Conservation (phyloP, 2,329 filamentous ascomycete species). For the Coniochaeta ligniaria region DNA sequence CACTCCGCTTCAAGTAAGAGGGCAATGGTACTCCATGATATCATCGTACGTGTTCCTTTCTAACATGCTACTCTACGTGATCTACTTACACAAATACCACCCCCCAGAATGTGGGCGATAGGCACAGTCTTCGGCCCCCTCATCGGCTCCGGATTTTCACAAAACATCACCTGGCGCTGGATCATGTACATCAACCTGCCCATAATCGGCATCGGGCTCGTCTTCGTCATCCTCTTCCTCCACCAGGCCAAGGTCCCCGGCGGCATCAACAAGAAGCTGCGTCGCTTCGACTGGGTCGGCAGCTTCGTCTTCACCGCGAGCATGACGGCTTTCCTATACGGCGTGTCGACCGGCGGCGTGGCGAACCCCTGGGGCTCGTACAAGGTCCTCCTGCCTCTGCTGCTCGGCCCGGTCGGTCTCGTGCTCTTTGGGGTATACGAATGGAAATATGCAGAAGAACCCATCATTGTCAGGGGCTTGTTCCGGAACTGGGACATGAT, state of each 20-base stretch:
- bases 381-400: constrained; percentile 53
- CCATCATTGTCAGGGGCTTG: constrained; percentile 36
- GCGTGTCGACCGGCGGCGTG: constrained; percentile 58
- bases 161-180: constrained; percentile 50
- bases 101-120: constrained; percentile 39
- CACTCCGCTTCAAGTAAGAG: constrained; percentile 32
- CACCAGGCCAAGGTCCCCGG: constrained; percentile 39
- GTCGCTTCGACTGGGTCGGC: constrained; percentile 56
- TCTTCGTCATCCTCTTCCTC: constrained; percentile 43
- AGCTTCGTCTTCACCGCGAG: constrained; percentile 52
- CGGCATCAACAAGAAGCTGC: constrained; percentile 38
- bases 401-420: constrained; percentile 45
- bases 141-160: constrained; percentile 45
- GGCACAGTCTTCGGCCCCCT: constrained; percentile 46
- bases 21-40: constrained; percentile 28
- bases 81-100: not conserved
- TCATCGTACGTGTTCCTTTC: constrained; percentile 13
- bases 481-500: constrained; percentile 41
- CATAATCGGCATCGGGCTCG: constrained; percentile 39
- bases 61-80: not conserved
- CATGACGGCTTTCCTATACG: constrained; percentile 52
- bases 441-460: constrained; percentile 38
- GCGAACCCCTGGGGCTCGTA: constrained; percentile 59
- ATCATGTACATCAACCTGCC: constrained; percentile 60
- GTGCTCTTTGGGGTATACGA: constrained; percentile 48